Evolutionary conservation across 768 basidiomycete species (phyloP), one percentile per base, ranked within the genome.

Genomic region (button mushroom (Agaricus bisporus)): DNA sequence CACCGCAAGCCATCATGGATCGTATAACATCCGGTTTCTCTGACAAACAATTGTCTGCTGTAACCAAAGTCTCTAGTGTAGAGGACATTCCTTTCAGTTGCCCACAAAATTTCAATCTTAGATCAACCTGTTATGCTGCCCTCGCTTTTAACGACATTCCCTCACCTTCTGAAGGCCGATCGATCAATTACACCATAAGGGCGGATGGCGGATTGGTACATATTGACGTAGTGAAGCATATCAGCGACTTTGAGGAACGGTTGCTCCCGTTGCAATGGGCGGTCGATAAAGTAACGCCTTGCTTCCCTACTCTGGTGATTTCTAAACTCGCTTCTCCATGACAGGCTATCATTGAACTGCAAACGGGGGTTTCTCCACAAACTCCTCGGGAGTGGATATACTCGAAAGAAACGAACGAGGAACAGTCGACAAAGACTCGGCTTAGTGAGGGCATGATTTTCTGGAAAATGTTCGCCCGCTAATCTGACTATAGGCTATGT

Each of bases 231-330:
- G 70, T 73, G 18, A 69, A 71, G 17, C 87, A 88, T 61, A 77
- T 68, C 3, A 83, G 85, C 55, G 86, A 88, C 65, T 81, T 84
- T 58, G 86, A 90, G 64, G 69, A 70, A 49, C 69, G 83, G 43
- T 73, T 88, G 28, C 63, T 91, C 15, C 89, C 89, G 1, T 58
- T 91, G 18, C 89, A 91, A 57, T 84, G 88, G 77, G 85, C 87
- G 9, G 70, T 91, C 35, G 89, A 91, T 59, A 72, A 79, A 63
- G 87, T 84, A 56, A 56, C 25, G 78, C 55, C n/a, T 22, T 22
- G 22, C 22, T 22, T 48, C n/a, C 38, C 8, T n/a, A 39, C 7
- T 29, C 14, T 17, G 8, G 20, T 36, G 15, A 35, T 6, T 48
- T n/a, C 9, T 5, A 2, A 39, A 2, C 17, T 39, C 17, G n/a